phyloP scores from a whole-genome alignment of 495 filamentous ascomycete species.

The Penicillium chermesinum region DNA sequence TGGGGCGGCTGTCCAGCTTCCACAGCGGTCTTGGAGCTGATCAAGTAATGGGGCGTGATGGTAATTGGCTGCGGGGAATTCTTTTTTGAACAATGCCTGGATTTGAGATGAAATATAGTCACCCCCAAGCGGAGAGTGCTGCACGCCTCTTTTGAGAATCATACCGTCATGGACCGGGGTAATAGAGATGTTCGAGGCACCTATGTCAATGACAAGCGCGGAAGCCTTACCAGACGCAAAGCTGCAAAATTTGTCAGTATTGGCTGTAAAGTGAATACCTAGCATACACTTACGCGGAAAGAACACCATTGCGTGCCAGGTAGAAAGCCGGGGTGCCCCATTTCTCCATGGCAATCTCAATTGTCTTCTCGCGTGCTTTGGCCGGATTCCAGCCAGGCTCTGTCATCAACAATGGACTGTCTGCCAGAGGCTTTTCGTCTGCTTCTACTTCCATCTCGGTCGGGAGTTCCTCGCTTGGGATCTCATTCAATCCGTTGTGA shows the following conservation, averaged over 20 bases:
- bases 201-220: constrained; percentile 85
- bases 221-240: constrained; percentile 91
- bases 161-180: constrained; percentile 92
- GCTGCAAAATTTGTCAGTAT: constrained; percentile 27
- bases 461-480: constrained; percentile 53
- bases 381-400: constrained; percentile 87
- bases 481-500: constrained; percentile 72
- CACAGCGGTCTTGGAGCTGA: constrained; percentile 78
- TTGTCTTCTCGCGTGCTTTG: constrained; percentile 83
- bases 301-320: constrained; percentile 64
- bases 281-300: constrained; percentile 51
- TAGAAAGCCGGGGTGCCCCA: constrained; percentile 95
- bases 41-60: constrained; percentile 78
- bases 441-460: constrained; percentile 66
- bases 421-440: constrained; percentile 72
- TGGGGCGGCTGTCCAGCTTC: constrained; percentile 80
- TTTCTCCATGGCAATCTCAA: constrained; percentile 92
- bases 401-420: constrained; percentile 89
- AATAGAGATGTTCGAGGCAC: constrained; percentile 84
- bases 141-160: constrained; percentile 82
- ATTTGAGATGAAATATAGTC: constrained; percentile 86
- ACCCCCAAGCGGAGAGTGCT: constrained; percentile 77
- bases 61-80: constrained; percentile 71
- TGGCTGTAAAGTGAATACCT: background rate
- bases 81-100: constrained; percentile 66